Base-by-base conservation (phyloP, 2,329 filamentous ascomycete species). In the Claviceps monticola region DNA sequence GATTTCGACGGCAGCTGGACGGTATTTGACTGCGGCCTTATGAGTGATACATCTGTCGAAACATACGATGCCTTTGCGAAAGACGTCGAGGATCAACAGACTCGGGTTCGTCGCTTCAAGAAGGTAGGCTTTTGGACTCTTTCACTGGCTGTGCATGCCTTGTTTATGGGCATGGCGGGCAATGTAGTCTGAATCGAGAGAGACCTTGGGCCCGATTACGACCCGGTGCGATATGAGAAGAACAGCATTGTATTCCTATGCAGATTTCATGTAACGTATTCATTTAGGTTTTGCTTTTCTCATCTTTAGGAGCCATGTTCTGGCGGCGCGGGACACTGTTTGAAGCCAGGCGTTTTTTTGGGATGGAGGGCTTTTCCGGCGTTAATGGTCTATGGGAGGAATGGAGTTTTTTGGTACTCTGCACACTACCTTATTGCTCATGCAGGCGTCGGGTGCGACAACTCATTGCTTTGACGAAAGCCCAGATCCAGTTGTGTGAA, bases 1-100 rank as follows among this genome's bases (percentile, higher is more conserved):
- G 93, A 98, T 65, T 98, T 98, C 62, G 88, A 97, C 65, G 93
- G 93, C 37, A 87, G 86, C 59, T 97, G 93, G 93, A 91, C 90
- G 3, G 77, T 94, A 29, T 97, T 86, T 64, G 93, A 98, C 67
- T 93, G 86, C 61, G 90, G 89, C 1, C 72, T 98, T 50, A 88
- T 97, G 84, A 88, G 95, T 61, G 93, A 98, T 68, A 72, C 95
- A 55, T 91, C 86, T 6, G 88, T 86, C 57, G 93, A 96, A 76
- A 89, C 89, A 50, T 98, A 98, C 65, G 82, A 91, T 60, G 93
- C 93, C 0, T 97, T 98, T 68, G 89, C 89, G 39, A 81, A 82
- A 56, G 88, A 96, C 65, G 88, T 98, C 36, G 83, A 89, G 56
- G 86, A 96, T 68, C 86, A 93, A 60, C 85, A 95, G 65, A 87